These are phyloP conservation scores for Magnaporthiopsis incrustans DNA, from an alignment of 2,329 filamentous ascomycete genomes.

Conservation along the genomic window DNA sequence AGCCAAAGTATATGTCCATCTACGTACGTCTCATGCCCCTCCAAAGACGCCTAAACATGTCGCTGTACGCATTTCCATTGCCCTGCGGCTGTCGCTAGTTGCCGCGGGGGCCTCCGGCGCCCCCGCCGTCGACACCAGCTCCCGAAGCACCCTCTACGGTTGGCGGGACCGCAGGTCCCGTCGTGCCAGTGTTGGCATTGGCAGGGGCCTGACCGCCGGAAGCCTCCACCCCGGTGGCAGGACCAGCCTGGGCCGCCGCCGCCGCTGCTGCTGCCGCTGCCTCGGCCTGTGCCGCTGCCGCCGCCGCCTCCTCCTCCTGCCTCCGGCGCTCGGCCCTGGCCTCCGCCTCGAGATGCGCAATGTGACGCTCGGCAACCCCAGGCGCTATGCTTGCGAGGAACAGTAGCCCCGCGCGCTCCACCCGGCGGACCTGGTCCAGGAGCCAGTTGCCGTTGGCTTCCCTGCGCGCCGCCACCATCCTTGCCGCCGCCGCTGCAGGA, in stretches of 20 bases:
- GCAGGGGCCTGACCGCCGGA: conserved; percentile 3
- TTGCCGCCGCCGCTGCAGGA: conserved; percentile 44
- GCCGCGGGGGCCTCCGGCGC: too few relatives aligned
- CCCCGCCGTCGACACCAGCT: too few relatives aligned
- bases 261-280: conserved; percentile 19
- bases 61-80: too few relatives aligned
- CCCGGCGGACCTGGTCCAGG: conserved; percentile 39
- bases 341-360: conserved; percentile 48
- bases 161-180: too few relatives aligned
- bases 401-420: conserved; percentile 53
- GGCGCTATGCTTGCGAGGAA: conserved; percentile 60
- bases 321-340: conserved; percentile 36
- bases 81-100: too few relatives aligned
- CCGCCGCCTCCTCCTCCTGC: conserved; percentile 31
- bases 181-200: too few relatives aligned
- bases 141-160: too few relatives aligned
- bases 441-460: conserved; percentile 40
- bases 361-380: conserved; percentile 57
- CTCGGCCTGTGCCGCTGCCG: conserved; percentile 25
- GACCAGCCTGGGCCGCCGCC: conserved; percentile 19
- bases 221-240: conserved; percentile 11
- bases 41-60: too few relatives aligned
- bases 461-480: conserved; percentile 41
- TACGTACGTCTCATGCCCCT: too few relatives aligned
- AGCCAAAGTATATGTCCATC: too few relatives aligned